Evolutionary conservation across 2,329 filamentous ascomycete genomes (phyloP), one percentile per base, ranked within the genome.

Genomic region (Periglandula ipomoeae): DNA sequence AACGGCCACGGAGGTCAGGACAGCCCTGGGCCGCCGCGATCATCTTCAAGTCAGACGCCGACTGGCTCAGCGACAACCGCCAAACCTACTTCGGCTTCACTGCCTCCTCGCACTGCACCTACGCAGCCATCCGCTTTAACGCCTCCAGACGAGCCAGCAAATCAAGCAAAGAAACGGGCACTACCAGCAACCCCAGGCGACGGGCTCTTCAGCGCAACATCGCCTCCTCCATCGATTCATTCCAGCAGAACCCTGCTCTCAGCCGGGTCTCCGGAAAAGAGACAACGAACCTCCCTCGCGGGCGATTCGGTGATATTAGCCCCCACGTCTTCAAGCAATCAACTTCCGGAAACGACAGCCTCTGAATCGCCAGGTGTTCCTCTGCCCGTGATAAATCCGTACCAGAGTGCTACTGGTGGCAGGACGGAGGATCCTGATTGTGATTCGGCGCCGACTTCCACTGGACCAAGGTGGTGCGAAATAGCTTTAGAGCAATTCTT

Each of bases 401-500:
- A 35, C 3, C 37, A 19, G 27, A 43, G 24, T n/a, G 26, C 42
- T 43, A 30, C 41, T 5, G 20, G 39, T 3, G 20, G 35, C 5
- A 2, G 35, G 17, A 11, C 24, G 11, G 24, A 35, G 19, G 26
- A 39, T 24, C 7, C 24, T 9, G 20, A 15, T n/a, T 27, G 38
- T 17, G 38, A 44, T 22, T 23, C 67, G 67, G 2, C 61, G 74
- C 19, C 65, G 62, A 32, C 57, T 7, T 64, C 69, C 17, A 57
- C 58, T n/a, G 59, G 65, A 5, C 66, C 71, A 5, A 69, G 64
- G 34, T 81, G 76, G 76, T 69, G 74, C 5, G 78, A 81, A 59
- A 73, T 76, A 58, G 78, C 78, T 0, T 67, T 81, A 46, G 78
- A 81, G 49, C 69, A 79, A 5, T 76, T 81, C 56, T 81, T 81